Evolutionary conservation across 192 early-diverging fungal genomes (phyloP), one percentile per base, ranked within the genome.

Genomic region (Gigaspora rosea): DNA sequence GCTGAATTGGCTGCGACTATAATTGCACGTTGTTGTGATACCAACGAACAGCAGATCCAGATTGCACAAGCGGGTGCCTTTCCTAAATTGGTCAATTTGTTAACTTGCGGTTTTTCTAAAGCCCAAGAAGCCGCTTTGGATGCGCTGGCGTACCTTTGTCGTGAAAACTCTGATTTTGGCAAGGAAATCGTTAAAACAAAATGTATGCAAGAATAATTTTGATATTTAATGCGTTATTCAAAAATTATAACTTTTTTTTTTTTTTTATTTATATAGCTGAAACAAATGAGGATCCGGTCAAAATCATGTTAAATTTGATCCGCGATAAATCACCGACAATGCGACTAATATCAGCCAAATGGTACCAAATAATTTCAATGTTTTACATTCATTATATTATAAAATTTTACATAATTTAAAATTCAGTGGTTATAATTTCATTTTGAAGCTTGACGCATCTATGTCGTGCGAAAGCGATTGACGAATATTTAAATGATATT

Each of bases 51-150:
- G 58, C 92, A 92, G 77, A 81, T 83, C 49, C 77, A 85, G 35
- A 85, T 95, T 33, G 87, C 87, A 10, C 52, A 65, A 7, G 79
- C 84, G 36, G 92, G 89, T 3, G 88, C 86, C 1, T 83, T 93
- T 41, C 84, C 86, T 36, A 75, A 88, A 7, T 79, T 94, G 33
- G 78, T 90, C 61, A 83, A 80, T 9, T 73, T 92, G 48, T 80
- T 94, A 8, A 81, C 83, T 64, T 84, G 83, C 22, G 83, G 83
- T 11, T 88, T 80, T 78, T 77, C 81, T 36, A 93, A 90, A 80
- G 85, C 92, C 11, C 93, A 95, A 76, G 92, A 95, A 81, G 89
- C 92, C 7, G 90, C 90, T 7, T 82, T 95, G 62, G 93, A 94
- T 69, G 92, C 92, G 0, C 76, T 95, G n/a, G 86, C 90, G 3